phyloP scores from a whole-genome alignment of 768 basidiomycete genomes.

The button mushroom (Agaricus bisporus) region DNA sequence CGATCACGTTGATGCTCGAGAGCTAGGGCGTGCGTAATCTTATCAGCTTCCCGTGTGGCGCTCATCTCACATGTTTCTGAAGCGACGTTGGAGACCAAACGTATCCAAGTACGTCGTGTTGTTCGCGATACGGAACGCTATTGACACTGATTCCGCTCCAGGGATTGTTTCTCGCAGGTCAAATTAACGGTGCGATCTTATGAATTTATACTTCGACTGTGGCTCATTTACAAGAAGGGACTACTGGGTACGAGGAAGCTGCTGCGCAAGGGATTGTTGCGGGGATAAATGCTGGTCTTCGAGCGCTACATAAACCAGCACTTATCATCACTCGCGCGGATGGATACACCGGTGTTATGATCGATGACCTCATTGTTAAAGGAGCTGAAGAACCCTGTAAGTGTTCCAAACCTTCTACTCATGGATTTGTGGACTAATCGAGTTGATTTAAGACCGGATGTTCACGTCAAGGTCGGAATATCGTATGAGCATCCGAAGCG shows the following conservation, averaged over 20 bases:
- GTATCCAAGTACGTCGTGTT: slow-evolving; percentile 51
- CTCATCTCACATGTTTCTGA: not conserved
- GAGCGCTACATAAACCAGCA: slow-evolving; percentile 48
- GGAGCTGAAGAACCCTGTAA: slow-evolving; percentile 89
- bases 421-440: not conserved
- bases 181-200: slow-evolving; percentile 66
- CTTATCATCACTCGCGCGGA: slow-evolving; percentile 76
- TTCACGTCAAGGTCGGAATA: slow-evolving; percentile 43
- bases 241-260: slow-evolving; percentile 93
- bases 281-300: slow-evolving; percentile 81
- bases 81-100: slow-evolving; percentile 85
- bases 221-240: slow-evolving; percentile 36
- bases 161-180: slow-evolving; percentile 85
- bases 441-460: not conserved
- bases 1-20: slow-evolving; percentile 83
- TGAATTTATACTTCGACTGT: not conserved
- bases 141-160: slow-evolving; percentile 17
- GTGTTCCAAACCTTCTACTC: slow-evolving; percentile 17
- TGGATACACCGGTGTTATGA: slow-evolving; percentile 85
- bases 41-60: not conserved
- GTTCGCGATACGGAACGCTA: not conserved
- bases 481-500: slow-evolving; percentile 79
- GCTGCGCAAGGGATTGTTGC: slow-evolving; percentile 87
- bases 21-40: slow-evolving; percentile 55
- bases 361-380: slow-evolving; percentile 84